phyloP scores from a whole-genome alignment of 2,329 filamentous ascomycete species.

The Periconia macrospinosa region DNA sequence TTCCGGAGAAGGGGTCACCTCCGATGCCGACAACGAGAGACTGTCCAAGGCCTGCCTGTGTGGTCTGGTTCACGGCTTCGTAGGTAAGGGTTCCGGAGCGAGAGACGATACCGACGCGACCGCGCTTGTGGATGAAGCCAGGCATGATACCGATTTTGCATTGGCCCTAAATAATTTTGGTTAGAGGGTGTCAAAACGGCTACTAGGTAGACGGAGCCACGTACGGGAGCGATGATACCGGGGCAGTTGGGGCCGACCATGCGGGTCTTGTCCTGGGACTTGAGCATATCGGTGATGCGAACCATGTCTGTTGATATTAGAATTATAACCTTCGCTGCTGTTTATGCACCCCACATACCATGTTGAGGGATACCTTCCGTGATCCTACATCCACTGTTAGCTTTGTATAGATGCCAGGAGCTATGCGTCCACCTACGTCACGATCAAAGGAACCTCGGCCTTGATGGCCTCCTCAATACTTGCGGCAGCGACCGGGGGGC shows the following conservation, averaged over 20 bases:
- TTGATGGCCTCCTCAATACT: constrained; percentile 96
- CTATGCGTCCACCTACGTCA: constrained; percentile 62
- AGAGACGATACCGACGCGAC: constrained; percentile 97
- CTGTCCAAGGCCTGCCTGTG: constrained; percentile 93
- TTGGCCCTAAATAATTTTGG: constrained; percentile 64
- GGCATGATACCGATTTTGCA: constrained; percentile 99
- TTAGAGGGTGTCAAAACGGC: constrained; percentile 13
- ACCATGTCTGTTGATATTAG: constrained; percentile 77
- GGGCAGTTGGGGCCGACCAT: constrained; percentile 98
- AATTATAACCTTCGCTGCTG: background rate
- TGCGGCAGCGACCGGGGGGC: constrained; percentile 85
- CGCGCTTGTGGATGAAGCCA: constrained; percentile 99
- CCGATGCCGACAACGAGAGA: constrained; percentile 98
- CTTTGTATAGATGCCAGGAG: constrained; percentile 13
- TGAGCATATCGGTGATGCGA: constrained; percentile 95
- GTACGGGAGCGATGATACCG: constrained; percentile 82
- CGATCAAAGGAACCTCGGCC: constrained; percentile 91
- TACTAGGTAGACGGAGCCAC: constrained; percentile 11
- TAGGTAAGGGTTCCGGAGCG: constrained; percentile 98
- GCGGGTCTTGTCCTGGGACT: constrained; percentile 95
- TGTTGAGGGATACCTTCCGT: constrained; percentile 98
- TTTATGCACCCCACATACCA: constrained; percentile 60
- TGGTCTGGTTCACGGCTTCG: constrained; percentile 99
- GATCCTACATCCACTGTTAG: constrained; percentile 58
- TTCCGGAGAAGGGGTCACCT: constrained; percentile 97